Evolutionary conservation across 345 rosid species (phyloP), one percentile per base, ranked within the genome.

Genomic region (Cardamine resedifolia): DNA sequence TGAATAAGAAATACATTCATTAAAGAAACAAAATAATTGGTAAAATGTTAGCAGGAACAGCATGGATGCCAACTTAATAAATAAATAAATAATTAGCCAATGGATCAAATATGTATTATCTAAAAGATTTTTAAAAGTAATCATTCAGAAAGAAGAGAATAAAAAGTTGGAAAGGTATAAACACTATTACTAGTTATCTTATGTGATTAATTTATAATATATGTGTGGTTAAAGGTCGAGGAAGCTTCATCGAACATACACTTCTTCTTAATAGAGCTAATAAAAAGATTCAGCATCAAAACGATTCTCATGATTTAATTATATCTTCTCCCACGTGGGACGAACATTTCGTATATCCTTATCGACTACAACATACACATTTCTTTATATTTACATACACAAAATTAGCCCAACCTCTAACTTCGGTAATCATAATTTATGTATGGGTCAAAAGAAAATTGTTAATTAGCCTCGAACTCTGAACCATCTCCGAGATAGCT

Each of bases 211-310:
- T 43, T 43, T 28, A 53, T 53, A 44, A 10, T 41, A 52, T 41
- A 2, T 65, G 72, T 47, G 49, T 48, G 72, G 64, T 65, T 53
- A 19, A 43, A 24, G 56, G 55, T 53, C 18, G 23, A 73, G 66
- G 78, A 74, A 66, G 72, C 72, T 66, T 74, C 78, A 20, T 49
- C 28, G 45, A 66, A 58, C 60, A 66, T 24, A 64, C 11, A 64
- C 11, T 26, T 33, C 23, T 36, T 9, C 20, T 66, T 74, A 33
- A 45, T 34, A 31, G n/a, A 55, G 58, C 57, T 73, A 56, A 20
- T 66, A 74, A 66, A 74, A 66, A 38, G 52, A 57, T 66, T 66
- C 44, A 57, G 58, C 71, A 33, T 57, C 43, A 26, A n/a, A n/a
- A 57, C 19, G 66, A 66, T 65, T 36, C 41, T 57, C 66, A 33